Evolutionary conservation across 768 basidiomycete genomes (phyloP).

Genomic region (Hericium erinaceus): DNA sequence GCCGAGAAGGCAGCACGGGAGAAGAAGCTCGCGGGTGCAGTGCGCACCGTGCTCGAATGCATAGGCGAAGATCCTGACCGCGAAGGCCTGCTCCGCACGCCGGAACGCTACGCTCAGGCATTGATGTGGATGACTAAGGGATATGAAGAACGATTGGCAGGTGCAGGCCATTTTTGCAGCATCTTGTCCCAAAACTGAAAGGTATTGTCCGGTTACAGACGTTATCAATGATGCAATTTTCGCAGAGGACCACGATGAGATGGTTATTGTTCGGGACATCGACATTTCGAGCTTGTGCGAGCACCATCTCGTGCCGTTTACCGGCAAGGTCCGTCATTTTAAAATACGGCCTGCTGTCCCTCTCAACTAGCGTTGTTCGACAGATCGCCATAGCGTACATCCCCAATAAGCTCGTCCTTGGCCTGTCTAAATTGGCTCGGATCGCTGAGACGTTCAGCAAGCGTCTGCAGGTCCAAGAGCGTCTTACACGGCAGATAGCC

Average conservation of each 20-base stretch:
- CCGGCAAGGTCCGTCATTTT: slow-evolving; percentile 71
- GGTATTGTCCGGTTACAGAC: slow-evolving; percentile 38
- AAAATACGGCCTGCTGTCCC: neutral
- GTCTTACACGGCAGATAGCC: slow-evolving; percentile 95
- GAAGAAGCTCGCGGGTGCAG: slow-evolving; percentile 69
- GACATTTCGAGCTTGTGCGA: slow-evolving; percentile 96
- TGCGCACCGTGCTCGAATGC: slow-evolving; percentile 89
- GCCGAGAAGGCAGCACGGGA: slow-evolving; percentile 66
- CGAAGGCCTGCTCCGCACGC: slow-evolving; percentile 86
- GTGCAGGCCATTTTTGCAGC: slow-evolving; percentile 29
- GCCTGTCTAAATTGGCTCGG: slow-evolving; percentile 91
- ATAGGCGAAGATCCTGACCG: slow-evolving; percentile 97
- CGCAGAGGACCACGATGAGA: slow-evolving; percentile 98
- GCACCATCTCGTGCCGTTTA: slow-evolving; percentile 97
- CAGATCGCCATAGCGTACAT: slow-evolving; percentile 98
- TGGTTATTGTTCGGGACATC: slow-evolving; percentile 97
- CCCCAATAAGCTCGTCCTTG: slow-evolving; percentile 88
- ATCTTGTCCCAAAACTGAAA: neutral
- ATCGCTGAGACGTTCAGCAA: slow-evolving; percentile 97
- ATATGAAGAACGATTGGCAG: slow-evolving; percentile 90
- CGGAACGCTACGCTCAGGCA: slow-evolving; percentile 93
- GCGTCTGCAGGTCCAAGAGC: slow-evolving; percentile 94
- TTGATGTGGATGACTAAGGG: slow-evolving; percentile 99
- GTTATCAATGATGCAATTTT: slow-evolving; percentile 99
- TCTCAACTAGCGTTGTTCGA: neutral